Evolutionary conservation across 306 rosid species (phyloP).

Genomic region (Corylus americana): DNA sequence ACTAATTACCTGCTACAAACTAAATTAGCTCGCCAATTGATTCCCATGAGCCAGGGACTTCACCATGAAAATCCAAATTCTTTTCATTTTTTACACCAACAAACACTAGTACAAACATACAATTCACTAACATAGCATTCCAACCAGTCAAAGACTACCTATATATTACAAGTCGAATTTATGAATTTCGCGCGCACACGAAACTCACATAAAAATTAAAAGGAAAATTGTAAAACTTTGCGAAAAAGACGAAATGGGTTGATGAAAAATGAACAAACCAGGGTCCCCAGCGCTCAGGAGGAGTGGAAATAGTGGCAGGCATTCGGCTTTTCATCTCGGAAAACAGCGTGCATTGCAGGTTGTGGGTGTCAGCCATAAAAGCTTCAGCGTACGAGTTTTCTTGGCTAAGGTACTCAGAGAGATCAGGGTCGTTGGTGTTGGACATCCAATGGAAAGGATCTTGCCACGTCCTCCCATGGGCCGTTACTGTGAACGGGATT

Average conservation of each 20-base stretch:
- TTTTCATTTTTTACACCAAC: not conserved
- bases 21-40: not conserved
- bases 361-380: constrained; percentile 76
- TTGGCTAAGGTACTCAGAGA: constrained; percentile 51
- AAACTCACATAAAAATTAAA: not conserved
- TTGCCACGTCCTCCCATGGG: constrained; percentile 64
- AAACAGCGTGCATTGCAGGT: constrained; percentile 46
- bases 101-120: not conserved
- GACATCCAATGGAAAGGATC: constrained; percentile 95
- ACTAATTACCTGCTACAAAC: not conserved
- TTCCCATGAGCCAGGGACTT: not conserved
- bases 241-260: constrained; percentile 8
- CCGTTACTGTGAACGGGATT: constrained; percentile 56
- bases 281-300: constrained; percentile 94
- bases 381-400: constrained; percentile 75
- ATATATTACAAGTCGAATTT: not conserved
- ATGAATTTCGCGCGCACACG: not conserved
- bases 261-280: constrained; percentile 52
- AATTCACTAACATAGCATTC: not conserved
- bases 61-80: not conserved
- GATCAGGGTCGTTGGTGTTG: constrained; percentile 59
- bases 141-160: not conserved
- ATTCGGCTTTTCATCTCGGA: constrained; percentile 77
- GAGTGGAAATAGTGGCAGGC: constrained; percentile 68
- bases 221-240: not conserved